Percentiles rank a stretch among this genome's conserved stretches.
Evolutionary conservation across 768 basidiomycete genomes (phyloP).

Genomic region (Tylopilus rubrobrunneus): DNA sequence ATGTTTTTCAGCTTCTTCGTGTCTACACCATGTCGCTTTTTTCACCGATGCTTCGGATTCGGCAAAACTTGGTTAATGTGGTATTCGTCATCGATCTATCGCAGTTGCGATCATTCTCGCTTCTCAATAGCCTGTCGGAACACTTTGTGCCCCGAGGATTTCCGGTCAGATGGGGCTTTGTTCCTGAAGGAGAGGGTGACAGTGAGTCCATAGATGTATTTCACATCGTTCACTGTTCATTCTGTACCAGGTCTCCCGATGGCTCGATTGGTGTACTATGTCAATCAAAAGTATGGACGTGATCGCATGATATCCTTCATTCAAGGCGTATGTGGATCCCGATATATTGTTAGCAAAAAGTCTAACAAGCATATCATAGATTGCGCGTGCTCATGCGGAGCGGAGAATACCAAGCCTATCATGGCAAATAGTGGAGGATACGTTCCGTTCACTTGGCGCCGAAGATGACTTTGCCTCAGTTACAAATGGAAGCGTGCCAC

Average conservation of each 20-base stretch:
- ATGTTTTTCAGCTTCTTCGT: constrained; percentile 25
- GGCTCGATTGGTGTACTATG: constrained; percentile 68
- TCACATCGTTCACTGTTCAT: not conserved
- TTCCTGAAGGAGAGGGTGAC: constrained; percentile 55
- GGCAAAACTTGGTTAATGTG: constrained; percentile 79
- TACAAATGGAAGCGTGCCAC: constrained; percentile 25
- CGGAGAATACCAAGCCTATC: constrained; percentile 33
- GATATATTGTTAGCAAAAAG: not conserved
- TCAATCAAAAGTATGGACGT: constrained; percentile 60
- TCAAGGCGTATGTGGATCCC: constrained; percentile 37
- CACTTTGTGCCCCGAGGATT: constrained; percentile 69
- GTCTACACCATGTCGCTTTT: constrained; percentile 49
- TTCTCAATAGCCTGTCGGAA: constrained; percentile 61
- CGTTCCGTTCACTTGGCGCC: constrained; percentile 37
- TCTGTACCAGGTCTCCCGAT: constrained; percentile 51
- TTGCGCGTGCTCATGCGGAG: constrained; percentile 35
- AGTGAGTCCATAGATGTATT: constrained; percentile 20
- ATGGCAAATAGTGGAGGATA: constrained; percentile 40
- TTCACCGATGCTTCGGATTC: constrained; percentile 72
- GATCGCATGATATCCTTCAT: constrained; percentile 62
- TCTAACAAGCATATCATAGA: constrained; percentile 24
- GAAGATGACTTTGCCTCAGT: constrained; percentile 40
- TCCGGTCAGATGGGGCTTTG: constrained; percentile 83
- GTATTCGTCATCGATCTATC: constrained; percentile 82
- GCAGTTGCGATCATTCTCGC: constrained; percentile 50